A percentile compares a stretch with the other conserved stretches of the same genome.
Evolutionary conservation across 2,329 filamentous ascomycete species (phyloP).

Genomic region (Harringtonia aguacate): DNA sequence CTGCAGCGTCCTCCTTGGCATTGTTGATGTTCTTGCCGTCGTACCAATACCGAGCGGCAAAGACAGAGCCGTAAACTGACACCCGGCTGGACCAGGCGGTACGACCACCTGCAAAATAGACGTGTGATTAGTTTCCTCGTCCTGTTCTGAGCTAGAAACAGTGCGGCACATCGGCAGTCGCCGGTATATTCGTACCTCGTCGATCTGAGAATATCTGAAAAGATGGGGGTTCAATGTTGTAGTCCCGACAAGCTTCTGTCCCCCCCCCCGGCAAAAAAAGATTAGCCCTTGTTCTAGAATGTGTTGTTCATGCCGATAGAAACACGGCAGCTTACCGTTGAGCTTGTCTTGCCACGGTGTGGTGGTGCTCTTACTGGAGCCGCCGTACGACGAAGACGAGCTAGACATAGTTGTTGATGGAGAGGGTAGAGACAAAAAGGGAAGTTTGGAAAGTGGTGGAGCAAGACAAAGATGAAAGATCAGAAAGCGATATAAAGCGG

Average conservation of each 20-base stretch:
- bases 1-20: conserved; percentile 83
- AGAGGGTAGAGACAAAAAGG: background rate
- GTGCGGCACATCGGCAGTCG: background rate
- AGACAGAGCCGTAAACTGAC: conserved; percentile 52
- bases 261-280: background rate
- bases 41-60: conserved; percentile 80
- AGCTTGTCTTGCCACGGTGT: conserved; percentile 23
- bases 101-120: conserved; percentile 54
- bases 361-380: conserved; percentile 4
- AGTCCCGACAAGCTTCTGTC: conserved; percentile 20
- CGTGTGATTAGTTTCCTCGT: background rate
- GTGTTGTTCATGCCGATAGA: background rate
- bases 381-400: conserved; percentile 7
- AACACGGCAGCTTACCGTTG: conserved; percentile 13
- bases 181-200: conserved; percentile 21
- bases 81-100: conserved; percentile 85
- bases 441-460: background rate
- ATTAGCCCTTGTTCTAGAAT: too few relatives aligned
- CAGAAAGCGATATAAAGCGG: background rate
- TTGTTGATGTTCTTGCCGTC: conserved; percentile 82
- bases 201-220: conserved; percentile 23
- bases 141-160: background rate
- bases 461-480: background rate
- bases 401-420: conserved; percentile 3
- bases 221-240: conserved; percentile 17